Base-by-base conservation (phyloP, 2,329 filamentous ascomycete species). In the Hyphodiscus sp. region DNA sequence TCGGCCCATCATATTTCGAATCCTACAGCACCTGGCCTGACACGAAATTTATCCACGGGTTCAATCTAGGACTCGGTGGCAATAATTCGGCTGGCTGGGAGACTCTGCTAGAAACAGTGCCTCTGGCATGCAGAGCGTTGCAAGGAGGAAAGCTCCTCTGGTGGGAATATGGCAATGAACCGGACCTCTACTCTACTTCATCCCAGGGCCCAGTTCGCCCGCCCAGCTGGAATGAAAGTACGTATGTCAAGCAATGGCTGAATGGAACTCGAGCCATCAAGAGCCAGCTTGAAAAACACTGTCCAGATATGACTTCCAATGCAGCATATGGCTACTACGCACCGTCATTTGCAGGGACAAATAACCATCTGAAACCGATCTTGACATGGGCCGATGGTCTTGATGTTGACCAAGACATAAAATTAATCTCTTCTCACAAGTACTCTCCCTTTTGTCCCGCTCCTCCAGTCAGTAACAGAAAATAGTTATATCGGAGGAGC, bases 121-220 rank as follows among this genome's bases (percentile, higher is more conserved):
- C 78, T 0, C 66, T 82, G 42, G 81, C 75, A 1, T 86, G 82
- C 67, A 76, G 77, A 59, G 77, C 80, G 2, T 67, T 86, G 0
- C 69, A 71, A 2, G 67, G 68, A 11, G 75, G 74, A 6, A 79
- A 74, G 50, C 68, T 84, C 6, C 73, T 79, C 23, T 70, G 71
- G 57, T 86, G 79, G 79, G 80, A 83, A 62, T 79, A 85, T 58
- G 82, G 83, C 41, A 86, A 86, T 61, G 82, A 85, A 65, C 80
- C 81, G 0, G 81, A 86, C 64, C 67, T 85, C 8, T 85, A 71
- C 66, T 74, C 76, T 18, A 76, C 74, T 1, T 77, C 75, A 19
- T 66, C 74, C 2, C 77, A 80, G 57, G 75, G 76, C 0, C 69
- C 73, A 0, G 74, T 81, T 19, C 68, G 81, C n/a, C 76, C 80